Conservation (phyloP, 2,329 filamentous ascomycete genomes). For the Monosporascus sp. region DNA sequence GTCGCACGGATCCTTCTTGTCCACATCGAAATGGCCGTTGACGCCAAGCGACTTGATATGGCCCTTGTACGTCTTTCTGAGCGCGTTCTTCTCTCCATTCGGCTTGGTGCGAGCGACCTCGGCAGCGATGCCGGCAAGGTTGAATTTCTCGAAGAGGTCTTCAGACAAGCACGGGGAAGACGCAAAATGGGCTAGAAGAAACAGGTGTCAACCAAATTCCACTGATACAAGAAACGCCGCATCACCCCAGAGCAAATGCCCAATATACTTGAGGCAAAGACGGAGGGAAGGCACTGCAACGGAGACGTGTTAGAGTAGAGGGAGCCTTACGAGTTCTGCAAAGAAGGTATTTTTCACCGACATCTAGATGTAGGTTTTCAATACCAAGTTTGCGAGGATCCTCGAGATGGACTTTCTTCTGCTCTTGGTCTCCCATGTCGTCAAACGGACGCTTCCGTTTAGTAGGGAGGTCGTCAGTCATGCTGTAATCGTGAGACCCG, state of each 20-base stretch:
- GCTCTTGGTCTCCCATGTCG: constrained; percentile 49
- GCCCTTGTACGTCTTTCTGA: constrained; percentile 64
- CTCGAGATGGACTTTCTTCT: constrained; percentile 60
- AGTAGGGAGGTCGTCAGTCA: constrained; percentile 48
- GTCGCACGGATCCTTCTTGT: constrained; percentile 48
- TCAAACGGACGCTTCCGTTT: constrained; percentile 59
- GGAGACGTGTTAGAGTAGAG: constrained; percentile 32
- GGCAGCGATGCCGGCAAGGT: constrained; percentile 49
- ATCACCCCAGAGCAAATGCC: constrained; percentile 11
- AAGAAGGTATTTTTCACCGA: constrained; percentile 62
- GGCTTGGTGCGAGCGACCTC: constrained; percentile 59
- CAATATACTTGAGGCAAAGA: constrained; percentile 12
- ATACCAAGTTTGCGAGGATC: constrained; percentile 53
- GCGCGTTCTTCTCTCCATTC: constrained; percentile 61
- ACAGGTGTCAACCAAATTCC: constrained; percentile 36
- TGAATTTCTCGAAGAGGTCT: constrained; percentile 56
- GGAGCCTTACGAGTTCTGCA: constrained; percentile 62
- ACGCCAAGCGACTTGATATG: constrained; percentile 60
- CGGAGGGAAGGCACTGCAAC: constrained; percentile 17
- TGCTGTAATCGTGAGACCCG: constrained; percentile 34
- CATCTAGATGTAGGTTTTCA: constrained; percentile 60
- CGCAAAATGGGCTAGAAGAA: constrained; percentile 41
- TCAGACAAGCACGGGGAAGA: constrained; percentile 44
- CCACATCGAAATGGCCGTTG: constrained; percentile 54
- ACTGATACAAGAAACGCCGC: constrained; percentile 7